Evolutionary conservation across 495 filamentous ascomycete genomes (phyloP), one percentile per base, ranked within the genome.

Genomic region (Rhizodiscina lignyota): DNA sequence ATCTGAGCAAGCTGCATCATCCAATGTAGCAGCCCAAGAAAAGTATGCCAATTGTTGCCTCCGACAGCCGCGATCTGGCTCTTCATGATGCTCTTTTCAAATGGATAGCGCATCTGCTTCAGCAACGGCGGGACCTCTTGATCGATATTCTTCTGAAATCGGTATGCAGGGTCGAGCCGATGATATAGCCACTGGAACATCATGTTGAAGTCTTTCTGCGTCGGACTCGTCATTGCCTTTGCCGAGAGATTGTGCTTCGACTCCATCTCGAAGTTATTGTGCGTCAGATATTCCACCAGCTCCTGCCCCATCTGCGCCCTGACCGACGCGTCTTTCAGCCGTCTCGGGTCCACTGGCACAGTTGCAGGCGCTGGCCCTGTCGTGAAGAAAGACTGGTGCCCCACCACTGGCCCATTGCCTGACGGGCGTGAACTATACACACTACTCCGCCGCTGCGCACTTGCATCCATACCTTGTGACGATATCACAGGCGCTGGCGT

Each of bases 171-270:
- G 50, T 99, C 89, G 39, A 99, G 83, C 28, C 83, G 78, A 44
- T 80, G 79, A 52, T 99, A 99, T 1, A 99, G 67, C 79, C 84
- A 99, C 55, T 94, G 84, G 54, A 99, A 99, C 57, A 96, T 85
- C 45, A 67, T 75, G 50, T 85, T 83, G 58, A 96, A 99, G 53
- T 99, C 89, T 50, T 96, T 99, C 47, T 94, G 84, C 3, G 86
- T 96, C n/a, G 89, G 91, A 24, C 78, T 85, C 33, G 77, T 83
- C 48, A 89, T 70, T 13, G 81, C 79, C 42, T 94, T 94, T 33
- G 83, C 75, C 2, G 79, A 75, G 20, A 99, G 63, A 20, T 75
- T 76, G 53, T 94, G 77, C 50, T 91, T 92, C 79, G 89, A 93
- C 42, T 92, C 84, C 68, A 94, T 74, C 61, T 99, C 89, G 47